phyloP scores from a whole-genome alignment of 306 rosid genomes.

The Malus fusca region DNA sequence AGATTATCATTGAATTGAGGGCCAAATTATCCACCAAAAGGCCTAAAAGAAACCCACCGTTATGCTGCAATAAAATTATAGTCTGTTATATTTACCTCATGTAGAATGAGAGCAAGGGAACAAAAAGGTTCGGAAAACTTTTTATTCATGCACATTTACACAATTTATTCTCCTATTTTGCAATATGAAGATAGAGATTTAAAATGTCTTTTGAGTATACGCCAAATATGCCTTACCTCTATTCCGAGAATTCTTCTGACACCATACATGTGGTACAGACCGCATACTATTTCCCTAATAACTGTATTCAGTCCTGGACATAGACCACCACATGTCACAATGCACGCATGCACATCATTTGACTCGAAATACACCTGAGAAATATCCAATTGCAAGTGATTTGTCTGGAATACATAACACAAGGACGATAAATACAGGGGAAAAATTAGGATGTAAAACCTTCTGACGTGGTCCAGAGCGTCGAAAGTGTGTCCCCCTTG shows the following conservation, averaged over 20 bases:
- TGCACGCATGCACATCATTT: slow-evolving; percentile 43
- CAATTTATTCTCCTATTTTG: not conserved
- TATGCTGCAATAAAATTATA: not conserved
- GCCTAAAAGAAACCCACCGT: not conserved
- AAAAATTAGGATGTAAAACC: slow-evolving; percentile 9
- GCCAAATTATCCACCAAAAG: not conserved
- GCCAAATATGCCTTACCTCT: slow-evolving; percentile 21
- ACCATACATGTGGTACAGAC: slow-evolving; percentile 51
- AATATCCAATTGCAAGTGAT: not conserved
- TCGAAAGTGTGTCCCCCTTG: slow-evolving; percentile 39
- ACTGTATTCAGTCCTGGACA: slow-evolving; percentile 56
- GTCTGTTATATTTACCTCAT: not conserved
- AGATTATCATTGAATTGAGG: not conserved
- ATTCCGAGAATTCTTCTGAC: slow-evolving; percentile 40
- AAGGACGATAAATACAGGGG: not conserved
- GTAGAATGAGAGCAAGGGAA: not conserved
- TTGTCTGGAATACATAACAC: not conserved
- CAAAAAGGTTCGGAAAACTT: not conserved
- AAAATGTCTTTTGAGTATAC: not conserved
- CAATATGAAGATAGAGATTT: not conserved
- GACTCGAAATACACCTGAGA: slow-evolving; percentile 47
- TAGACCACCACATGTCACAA: slow-evolving; percentile 57
- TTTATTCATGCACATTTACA: not conserved
- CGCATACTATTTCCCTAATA: slow-evolving; percentile 53
- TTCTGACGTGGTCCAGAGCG: slow-evolving; percentile 43